phyloP scores from a whole-genome alignment of 441 rosid genomes.

The Jatropha multifida region DNA sequence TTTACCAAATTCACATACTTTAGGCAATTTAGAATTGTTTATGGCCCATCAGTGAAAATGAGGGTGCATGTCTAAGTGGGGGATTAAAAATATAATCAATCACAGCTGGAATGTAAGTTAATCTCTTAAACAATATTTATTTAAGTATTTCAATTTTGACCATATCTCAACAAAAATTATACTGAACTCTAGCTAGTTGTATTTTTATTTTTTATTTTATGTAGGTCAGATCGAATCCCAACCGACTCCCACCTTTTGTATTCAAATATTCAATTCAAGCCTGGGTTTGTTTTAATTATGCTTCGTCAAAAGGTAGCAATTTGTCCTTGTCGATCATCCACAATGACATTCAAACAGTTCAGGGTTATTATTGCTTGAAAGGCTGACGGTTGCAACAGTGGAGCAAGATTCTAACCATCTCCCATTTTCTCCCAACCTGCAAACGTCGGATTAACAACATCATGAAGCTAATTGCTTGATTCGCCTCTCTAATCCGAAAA shows the following conservation, averaged over 20 bases:
- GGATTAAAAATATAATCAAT: neutral
- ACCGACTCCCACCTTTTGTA: neutral
- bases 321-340: constrained; percentile 10
- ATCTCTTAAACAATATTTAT: neutral
- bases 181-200: neutral
- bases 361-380: neutral
- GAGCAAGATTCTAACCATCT: neutral
- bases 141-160: neutral
- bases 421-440: no score
- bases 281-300: constrained; percentile 11
- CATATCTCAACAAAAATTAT: neutral
- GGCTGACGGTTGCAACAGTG: constrained; percentile 7
- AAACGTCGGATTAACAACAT: neutral
- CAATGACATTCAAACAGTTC: neutral
- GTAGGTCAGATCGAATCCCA: neutral
- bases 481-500: neutral
- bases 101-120: neutral
- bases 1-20: no score
- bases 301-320: constrained; percentile 7
- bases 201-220: neutral
- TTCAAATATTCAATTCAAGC: neutral
- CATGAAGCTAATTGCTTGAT: neutral
- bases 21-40: no score
- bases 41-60: no score
- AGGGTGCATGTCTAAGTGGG: no score